Conservation (phyloP, 2,329 filamentous ascomycete genomes). For the Gaeumannomyces sp. region DNA sequence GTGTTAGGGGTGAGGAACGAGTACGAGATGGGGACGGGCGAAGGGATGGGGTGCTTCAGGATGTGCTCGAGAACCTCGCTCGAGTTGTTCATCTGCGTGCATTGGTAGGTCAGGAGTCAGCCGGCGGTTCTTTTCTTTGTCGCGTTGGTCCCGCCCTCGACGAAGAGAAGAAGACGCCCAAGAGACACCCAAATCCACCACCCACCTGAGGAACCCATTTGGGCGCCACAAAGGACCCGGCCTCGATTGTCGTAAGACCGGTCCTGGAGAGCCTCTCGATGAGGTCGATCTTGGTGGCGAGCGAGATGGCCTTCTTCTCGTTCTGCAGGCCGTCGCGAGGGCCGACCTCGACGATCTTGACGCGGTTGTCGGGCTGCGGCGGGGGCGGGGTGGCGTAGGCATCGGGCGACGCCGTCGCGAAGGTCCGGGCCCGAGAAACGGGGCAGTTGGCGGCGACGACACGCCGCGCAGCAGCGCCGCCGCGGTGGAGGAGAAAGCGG, state of each 20-base stretch:
- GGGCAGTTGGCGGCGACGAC: conserved; percentile 5
- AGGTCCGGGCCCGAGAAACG: conserved; percentile 8
- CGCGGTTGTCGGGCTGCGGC: conserved; percentile 10
- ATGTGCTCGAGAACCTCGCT: conserved; percentile 66
- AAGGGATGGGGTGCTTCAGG: conserved; percentile 48
- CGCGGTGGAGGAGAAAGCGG: conserved; percentile 3
- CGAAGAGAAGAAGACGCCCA: background rate
- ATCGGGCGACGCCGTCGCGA: background rate
- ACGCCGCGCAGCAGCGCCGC: conserved; percentile 6
- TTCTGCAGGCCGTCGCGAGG: conserved; percentile 85
- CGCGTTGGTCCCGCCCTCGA: background rate
- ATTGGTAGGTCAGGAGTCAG: background rate
- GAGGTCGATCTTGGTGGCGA: conserved; percentile 69
- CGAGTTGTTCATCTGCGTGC: conserved; percentile 67
- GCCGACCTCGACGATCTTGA: conserved; percentile 69
- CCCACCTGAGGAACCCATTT: conserved; percentile 73
- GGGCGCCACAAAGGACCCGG: conserved; percentile 75
- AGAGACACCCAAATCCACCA: background rate
- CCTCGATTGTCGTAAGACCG: conserved; percentile 69
- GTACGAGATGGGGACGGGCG: conserved; percentile 58
- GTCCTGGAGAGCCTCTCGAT: conserved; percentile 63
- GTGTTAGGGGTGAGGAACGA: conserved; percentile 76
- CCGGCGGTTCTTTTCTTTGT: background rate
- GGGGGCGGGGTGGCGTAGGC: background rate
- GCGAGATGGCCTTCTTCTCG: conserved; percentile 64